Evolutionary conservation across 2,329 filamentous ascomycete species (phyloP).

Genomic region (Cryoendolithus antarcticus): DNA sequence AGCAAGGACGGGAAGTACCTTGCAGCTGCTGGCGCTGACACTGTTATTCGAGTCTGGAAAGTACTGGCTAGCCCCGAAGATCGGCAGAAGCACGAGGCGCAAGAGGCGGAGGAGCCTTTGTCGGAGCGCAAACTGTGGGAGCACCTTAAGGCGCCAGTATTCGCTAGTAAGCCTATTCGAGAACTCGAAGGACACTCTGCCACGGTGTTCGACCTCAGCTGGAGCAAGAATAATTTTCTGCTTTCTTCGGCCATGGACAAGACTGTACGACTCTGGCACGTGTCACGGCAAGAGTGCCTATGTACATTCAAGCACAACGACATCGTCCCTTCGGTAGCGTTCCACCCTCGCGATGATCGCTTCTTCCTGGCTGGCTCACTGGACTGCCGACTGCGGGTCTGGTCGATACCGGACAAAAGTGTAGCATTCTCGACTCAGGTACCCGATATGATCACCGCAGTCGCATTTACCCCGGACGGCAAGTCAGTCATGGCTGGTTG

Average conservation of each 20-base stretch:
- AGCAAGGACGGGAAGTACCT: constrained; percentile 84
- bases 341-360: constrained; percentile 87
- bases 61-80: constrained; percentile 77
- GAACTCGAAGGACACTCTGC: constrained; percentile 76
- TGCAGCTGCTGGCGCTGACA: constrained; percentile 84
- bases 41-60: constrained; percentile 74
- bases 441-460: constrained; percentile 83
- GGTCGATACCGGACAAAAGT: constrained; percentile 95
- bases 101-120: constrained; percentile 33
- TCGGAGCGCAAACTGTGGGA: constrained; percentile 34
- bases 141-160: constrained; percentile 78
- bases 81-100: constrained; percentile 58
- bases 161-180: constrained; percentile 61
- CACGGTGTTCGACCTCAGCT: constrained; percentile 82
- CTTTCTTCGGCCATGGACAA: constrained; percentile 97
- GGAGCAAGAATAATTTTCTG: constrained; percentile 98
- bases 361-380: constrained; percentile 93
- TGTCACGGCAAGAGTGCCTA: constrained; percentile 71
- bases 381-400: constrained; percentile 75
- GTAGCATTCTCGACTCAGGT: constrained; percentile 70
- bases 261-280: constrained; percentile 87
- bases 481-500: constrained; percentile 81
- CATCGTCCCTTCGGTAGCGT: constrained; percentile 87
- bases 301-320: constrained; percentile 92
- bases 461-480: constrained; percentile 86